Evolutionary conservation across 345 rosid genomes (phyloP), one percentile per base, ranked within the genome.

Genomic region (Hibiscus mutabilis): DNA sequence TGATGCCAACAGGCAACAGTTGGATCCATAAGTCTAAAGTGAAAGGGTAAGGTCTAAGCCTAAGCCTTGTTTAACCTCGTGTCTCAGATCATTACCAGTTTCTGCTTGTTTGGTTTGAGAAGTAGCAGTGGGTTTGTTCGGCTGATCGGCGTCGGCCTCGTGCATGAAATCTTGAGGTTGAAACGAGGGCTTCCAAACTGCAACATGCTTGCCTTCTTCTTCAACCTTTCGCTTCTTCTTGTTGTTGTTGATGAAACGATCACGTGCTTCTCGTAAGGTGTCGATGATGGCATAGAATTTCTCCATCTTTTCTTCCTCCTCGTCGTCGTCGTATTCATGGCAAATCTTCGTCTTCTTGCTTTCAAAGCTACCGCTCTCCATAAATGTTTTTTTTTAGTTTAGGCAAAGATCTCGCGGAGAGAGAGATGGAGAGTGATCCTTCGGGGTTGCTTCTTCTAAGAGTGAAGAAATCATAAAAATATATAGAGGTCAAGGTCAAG

Each of bases 251-350:
- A 60, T 59, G 18, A 84, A 68, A 47, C 67, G 68, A 22, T 71
- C 75, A 35, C 87, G 83, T 62, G 74, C 80, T 66, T 84, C 83
- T 3, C 75, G 78, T 10, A 79, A 58, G 74, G 55, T 71, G 42
- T 49, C 71, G 58, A 84, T 49, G 42, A 84, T 74, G 33, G 81
- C 80, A 55, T 70, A 81, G 76, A 84, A 84, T 57, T 77, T 69
- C 76, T 84, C 87, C 2, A 84, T 81, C 71, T 79, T 74, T 19
- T 68, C 78, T 60, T 60, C 66, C 6, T 60, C 65, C 3, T 27
- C 31, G 2, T 35, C 11, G 42, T 37, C 42, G 2, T 60, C 40
- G 4, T 78, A 74, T 0, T 69, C 79, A 1, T 55, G 59, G 33
- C n/a, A 24, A 15, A 70, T 46, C 35, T 72, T 77, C 46, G 75